These are phyloP conservation scores for Chaetomium strumarium DNA, from an alignment of 2,329 filamentous ascomycete genomes.

Conservation along the genomic window DNA sequence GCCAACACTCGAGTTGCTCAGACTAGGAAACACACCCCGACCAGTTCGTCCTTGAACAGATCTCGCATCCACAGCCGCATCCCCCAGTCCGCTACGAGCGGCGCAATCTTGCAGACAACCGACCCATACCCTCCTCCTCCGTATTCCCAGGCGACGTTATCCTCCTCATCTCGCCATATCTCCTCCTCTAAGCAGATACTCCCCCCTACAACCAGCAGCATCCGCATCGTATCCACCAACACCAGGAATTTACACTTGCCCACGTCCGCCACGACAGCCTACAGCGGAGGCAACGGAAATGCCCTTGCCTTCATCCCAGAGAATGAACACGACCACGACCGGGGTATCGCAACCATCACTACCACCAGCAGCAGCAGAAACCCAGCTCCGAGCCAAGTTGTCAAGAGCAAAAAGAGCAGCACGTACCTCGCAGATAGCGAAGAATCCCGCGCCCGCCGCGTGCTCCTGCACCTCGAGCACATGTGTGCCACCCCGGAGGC, in stretches of 20 bases:
- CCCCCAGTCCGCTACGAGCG: slow-evolving; percentile 23
- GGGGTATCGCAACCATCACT: background rate
- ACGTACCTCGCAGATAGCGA: slow-evolving; percentile 29
- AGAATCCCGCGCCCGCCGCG: slow-evolving; percentile 37
- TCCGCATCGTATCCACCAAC: no score
- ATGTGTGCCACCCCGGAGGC: slow-evolving; percentile 45
- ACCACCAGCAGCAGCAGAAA: background rate
- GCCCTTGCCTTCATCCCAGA: background rate
- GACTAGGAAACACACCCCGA: background rate
- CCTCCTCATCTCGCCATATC: background rate
- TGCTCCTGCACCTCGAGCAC: slow-evolving; percentile 42
- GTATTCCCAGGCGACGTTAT: background rate
- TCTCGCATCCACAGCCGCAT: slow-evolving; percentile 11
- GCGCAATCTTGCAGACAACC: slow-evolving; percentile 16
- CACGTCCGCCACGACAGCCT: background rate
- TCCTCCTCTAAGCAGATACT: no score
- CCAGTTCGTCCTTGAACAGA: background rate
- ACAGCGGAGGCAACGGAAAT: background rate
- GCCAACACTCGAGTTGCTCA: slow-evolving; percentile 12
- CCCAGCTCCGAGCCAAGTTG: background rate
- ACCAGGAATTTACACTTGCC: background rate
- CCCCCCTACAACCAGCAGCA: no score
- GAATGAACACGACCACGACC: background rate
- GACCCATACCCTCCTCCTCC: background rate
- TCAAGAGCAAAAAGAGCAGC: background rate